Percentiles rank a stretch among this genome's conserved stretches.
phyloP scores from a whole-genome alignment of 1,284 basidiomycete genomes.

The Gomphus sp. region DNA sequence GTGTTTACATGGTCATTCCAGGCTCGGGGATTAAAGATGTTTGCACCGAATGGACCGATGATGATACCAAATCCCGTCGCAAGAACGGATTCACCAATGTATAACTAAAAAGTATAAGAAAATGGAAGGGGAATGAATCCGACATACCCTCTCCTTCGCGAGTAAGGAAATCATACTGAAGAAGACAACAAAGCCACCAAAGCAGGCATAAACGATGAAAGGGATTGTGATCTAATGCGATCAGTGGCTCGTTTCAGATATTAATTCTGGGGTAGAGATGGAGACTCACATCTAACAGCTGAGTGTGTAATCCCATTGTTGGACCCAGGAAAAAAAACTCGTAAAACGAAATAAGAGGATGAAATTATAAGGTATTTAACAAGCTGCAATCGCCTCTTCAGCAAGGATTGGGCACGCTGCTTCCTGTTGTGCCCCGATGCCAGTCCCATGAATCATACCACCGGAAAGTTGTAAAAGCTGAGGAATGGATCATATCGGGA shows the following conservation, averaged over 20 bases:
- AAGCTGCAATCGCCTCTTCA: not conserved
- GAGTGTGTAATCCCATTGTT: not conserved
- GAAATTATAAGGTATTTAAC: not conserved
- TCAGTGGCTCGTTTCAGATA: not conserved
- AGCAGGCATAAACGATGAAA: slow-evolving; percentile 44
- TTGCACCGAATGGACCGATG: slow-evolving; percentile 59
- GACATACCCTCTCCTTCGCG: slow-evolving; percentile 64
- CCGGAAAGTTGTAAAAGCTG: too few relatives aligned
- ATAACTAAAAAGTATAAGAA: slow-evolving; percentile 37
- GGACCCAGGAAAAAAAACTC: not conserved
- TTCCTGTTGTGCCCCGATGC: too few relatives aligned
- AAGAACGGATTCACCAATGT: slow-evolving; percentile 88
- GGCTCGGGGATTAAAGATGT: slow-evolving; percentile 69
- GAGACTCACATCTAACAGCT: not conserved
- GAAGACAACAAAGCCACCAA: slow-evolving; percentile 76
- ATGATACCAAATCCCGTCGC: slow-evolving; percentile 74
- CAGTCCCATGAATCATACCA: too few relatives aligned
- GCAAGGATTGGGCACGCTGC: not conserved
- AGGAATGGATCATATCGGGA: too few relatives aligned
- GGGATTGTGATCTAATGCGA: not conserved
- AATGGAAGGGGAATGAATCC: not conserved
- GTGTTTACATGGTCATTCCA: slow-evolving; percentile 49
- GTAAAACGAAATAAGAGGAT: not conserved
- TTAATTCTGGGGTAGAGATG: not conserved
- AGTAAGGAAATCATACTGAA: slow-evolving; percentile 78